Evolutionary conservation across 352 stramenopile species (phyloP), one percentile per base, ranked within the genome.

Genomic region (Pythium catenulatum): DNA sequence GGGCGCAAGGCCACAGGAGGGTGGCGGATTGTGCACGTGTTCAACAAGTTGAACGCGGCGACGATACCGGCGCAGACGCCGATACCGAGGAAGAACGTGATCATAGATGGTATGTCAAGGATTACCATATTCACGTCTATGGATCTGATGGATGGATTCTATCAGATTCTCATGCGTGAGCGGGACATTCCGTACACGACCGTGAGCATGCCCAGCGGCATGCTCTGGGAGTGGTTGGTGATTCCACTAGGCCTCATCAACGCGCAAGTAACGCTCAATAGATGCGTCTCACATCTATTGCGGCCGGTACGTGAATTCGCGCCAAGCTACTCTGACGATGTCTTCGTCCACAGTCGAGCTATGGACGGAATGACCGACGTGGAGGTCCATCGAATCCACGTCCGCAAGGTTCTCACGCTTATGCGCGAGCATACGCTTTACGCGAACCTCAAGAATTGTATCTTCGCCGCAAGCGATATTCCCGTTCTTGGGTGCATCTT

Each of bases 1-100:
- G 75, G 88, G 58, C 85, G 73, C 46, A 89, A 89, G 63, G 80
- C 82, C 32, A 85, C 72, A 77, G 82, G 74, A 75, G 69, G 54
- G 37, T 89, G 86, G 86, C 77, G 82, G 36, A 90, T 90, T 66
- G 82, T 91, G 39, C 87, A 91, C 56, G 73, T 52, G 34, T 87
- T 75, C 80, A 83, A 86, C 68, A 87, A 81, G 58, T 32, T 90
- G 63, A 90, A 88, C 79, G 46, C 56, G 58, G 78, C 75, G 32
- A 89, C 82, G 32, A 83, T 89, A 63, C 72, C 82, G 46, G 79
- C 86, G 34, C 69, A 90, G 37, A 90, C 79, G 54, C 87, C 87
- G 69, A 91, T 91, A 68, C 73, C 83, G 14, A 54, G 77, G 23
- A 89, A 81, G 37, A 73, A 89, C 46, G 78, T 86, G 27, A 82